These are phyloP conservation scores for Gyrodon lividus DNA, from an alignment of 768 basidiomycete genomes.

Conservation along the genomic window DNA sequence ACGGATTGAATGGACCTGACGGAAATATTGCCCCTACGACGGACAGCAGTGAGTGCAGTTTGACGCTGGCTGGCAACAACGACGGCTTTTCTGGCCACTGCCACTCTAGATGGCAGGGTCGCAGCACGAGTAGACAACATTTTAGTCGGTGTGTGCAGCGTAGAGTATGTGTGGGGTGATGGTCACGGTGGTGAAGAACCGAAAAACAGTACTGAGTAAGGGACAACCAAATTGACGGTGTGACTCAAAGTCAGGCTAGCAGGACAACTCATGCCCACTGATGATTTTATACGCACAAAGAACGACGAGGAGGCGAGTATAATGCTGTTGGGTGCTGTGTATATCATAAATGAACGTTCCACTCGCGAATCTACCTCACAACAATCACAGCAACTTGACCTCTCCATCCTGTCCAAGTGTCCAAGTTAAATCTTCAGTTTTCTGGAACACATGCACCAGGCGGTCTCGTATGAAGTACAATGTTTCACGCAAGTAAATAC, in stretches of 20 bases:
- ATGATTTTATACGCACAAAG: background rate
- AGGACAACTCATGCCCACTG: too few relatives aligned
- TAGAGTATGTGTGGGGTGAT: background rate
- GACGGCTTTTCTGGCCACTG: slow-evolving; percentile 44
- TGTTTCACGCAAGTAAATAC: too few relatives aligned
- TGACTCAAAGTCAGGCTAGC: too few relatives aligned
- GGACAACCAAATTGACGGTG: too few relatives aligned
- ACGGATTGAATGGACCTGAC: slow-evolving; percentile 54
- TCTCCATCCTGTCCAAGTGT: too few relatives aligned
- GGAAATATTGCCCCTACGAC: slow-evolving; percentile 34
- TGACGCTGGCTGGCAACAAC: slow-evolving; percentile 45
- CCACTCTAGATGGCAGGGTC: slow-evolving; percentile 25
- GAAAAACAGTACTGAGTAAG: too few relatives aligned
- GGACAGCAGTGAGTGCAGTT: slow-evolving; percentile 40
- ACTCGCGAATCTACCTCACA: background rate
- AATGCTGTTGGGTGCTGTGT: slow-evolving; percentile 23
- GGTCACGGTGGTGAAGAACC: slow-evolving; percentile 10
- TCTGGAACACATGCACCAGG: too few relatives aligned
- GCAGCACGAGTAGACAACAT: slow-evolving; percentile 35
- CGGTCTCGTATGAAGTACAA: too few relatives aligned
- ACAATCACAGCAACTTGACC: background rate
- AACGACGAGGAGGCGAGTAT: background rate
- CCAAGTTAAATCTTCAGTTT: too few relatives aligned
- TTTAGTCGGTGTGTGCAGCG: slow-evolving; percentile 2
- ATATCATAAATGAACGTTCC: background rate